phyloP scores from a whole-genome alignment of 345 rosid species.

The Psidium friedrichsthalianum region DNA sequence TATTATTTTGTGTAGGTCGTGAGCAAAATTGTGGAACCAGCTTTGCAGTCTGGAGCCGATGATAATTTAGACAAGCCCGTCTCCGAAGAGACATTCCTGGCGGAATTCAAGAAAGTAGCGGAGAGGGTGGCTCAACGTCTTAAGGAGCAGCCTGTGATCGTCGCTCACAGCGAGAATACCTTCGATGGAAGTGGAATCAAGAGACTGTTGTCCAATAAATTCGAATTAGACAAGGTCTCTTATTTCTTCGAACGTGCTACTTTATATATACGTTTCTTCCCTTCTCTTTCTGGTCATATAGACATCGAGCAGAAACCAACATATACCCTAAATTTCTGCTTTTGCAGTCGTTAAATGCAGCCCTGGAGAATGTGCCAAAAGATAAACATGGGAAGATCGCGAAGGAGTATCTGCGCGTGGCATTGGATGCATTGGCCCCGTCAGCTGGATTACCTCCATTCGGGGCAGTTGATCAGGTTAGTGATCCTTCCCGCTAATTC shows the following conservation, averaged over 20 bases:
- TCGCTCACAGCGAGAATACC: constrained; percentile 77
- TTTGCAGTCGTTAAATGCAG: constrained; percentile 48
- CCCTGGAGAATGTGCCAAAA: constrained; percentile 43
- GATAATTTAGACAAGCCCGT: constrained; percentile 24
- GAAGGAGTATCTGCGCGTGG: constrained; percentile 51
- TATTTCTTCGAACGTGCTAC: not conserved
- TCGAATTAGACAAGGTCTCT: constrained; percentile 72
- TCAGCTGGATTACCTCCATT: constrained; percentile 77
- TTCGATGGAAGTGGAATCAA: constrained; percentile 78
- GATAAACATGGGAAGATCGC: constrained; percentile 63
- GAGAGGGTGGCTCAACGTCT: constrained; percentile 63
- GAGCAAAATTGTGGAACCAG: constrained; percentile 68
- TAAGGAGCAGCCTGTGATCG: constrained; percentile 88
- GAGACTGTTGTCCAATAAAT: constrained; percentile 67
- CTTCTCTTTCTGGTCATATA: not conserved
- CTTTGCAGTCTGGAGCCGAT: constrained; percentile 25
- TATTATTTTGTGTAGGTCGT: constrained; percentile 33
- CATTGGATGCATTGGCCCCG: constrained; percentile 58
- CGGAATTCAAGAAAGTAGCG: constrained; percentile 54
- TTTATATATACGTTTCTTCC: not conserved
- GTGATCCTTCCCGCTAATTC: not conserved
- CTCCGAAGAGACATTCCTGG: constrained; percentile 48
- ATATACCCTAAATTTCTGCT: not conserved
- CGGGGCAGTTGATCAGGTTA: constrained; percentile 75
- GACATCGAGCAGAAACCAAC: not conserved